Conservation (phyloP, 768 basidiomycete species). For the Podaxis pistillaris region DNA sequence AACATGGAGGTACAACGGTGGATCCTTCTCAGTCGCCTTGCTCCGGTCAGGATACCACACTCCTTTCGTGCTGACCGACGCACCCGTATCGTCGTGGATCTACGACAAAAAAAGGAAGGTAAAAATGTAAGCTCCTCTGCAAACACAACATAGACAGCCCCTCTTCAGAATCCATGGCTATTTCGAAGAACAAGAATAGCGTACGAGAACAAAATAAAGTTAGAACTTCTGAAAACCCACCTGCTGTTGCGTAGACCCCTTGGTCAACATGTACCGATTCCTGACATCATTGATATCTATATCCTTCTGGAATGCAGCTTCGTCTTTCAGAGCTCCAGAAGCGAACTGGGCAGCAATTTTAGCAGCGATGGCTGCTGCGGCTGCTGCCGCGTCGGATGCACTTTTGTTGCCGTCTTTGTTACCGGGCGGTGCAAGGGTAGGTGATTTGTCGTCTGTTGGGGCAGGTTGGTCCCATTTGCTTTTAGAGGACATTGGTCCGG, state of each 20-base stretch:
- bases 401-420: slow-evolving; percentile 32
- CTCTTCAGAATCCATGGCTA: too few species aligned
- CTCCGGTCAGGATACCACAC: slow-evolving; percentile 88
- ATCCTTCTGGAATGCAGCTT: slow-evolving; percentile 76
- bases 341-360: slow-evolving; percentile 85
- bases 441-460: slow-evolving; percentile 22
- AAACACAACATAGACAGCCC: background rate
- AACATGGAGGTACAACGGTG: slow-evolving; percentile 87
- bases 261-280: slow-evolving; percentile 89
- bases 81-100: slow-evolving; percentile 87
- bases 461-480: slow-evolving; percentile 62
- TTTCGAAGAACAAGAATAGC: background rate
- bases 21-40: slow-evolving; percentile 85
- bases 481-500: slow-evolving; percentile 8
- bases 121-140: background rate
- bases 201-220: too few species aligned
- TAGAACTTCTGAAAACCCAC: slow-evolving; percentile 80
- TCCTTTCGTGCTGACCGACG: slow-evolving; percentile 86
- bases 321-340: slow-evolving; percentile 48
- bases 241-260: slow-evolving; percentile 82
- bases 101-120: slow-evolving; percentile 24
- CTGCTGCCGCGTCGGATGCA: slow-evolving; percentile 55
- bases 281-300: slow-evolving; percentile 93
- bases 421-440: slow-evolving; percentile 23
- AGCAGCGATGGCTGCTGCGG: slow-evolving; percentile 77